These are phyloP conservation scores for Antitrichia curtipendula DNA, from an alignment of 225 moss, liverwort and hornwort species.

Conservation along the genomic window DNA sequence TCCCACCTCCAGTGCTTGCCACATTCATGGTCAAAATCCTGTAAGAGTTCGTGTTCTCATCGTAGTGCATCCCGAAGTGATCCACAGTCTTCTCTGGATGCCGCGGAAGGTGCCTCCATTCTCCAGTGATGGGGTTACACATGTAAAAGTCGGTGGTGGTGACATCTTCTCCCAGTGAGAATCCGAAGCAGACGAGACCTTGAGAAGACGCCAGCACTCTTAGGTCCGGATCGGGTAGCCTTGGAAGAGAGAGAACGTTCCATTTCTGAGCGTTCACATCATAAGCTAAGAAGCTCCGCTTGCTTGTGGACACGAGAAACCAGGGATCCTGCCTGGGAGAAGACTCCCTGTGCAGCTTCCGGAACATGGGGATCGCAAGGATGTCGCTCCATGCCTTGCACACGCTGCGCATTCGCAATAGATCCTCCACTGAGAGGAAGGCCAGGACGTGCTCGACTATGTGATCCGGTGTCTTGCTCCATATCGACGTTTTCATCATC, in stretches of 20 bases:
- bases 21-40: constrained; percentile 36
- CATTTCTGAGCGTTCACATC: constrained; percentile 9
- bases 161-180: constrained; percentile 5
- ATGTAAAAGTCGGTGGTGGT: constrained; percentile 6
- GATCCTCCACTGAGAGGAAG: constrained; percentile 4
- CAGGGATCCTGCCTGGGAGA: constrained; percentile 13
- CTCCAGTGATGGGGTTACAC: constrained; percentile 28
- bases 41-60: constrained; percentile 2
- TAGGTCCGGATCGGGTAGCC: constrained; percentile 26
- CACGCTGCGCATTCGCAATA: constrained; percentile 15
- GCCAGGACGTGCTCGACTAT: constrained; percentile 5
- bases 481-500: not conserved
- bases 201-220: constrained; percentile 21
- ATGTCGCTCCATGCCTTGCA: constrained; percentile 28
- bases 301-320: constrained; percentile 22
- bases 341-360: constrained; percentile 6
- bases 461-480: constrained; percentile 11
- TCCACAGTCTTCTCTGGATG: constrained; percentile 38
- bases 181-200: constrained; percentile 24
- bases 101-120: constrained; percentile 15
- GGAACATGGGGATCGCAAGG: not conserved
- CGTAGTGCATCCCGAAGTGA: constrained; percentile 33
- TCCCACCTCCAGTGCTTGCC: not conserved
- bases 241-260: constrained; percentile 2
- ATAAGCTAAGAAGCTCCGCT: constrained; percentile 16